A percentile compares a stretch with the other conserved stretches of the same genome.
These are phyloP conservation scores for Petunia axillaris DNA, from an alignment of 257 asterid species.

Conservation along the genomic window DNA sequence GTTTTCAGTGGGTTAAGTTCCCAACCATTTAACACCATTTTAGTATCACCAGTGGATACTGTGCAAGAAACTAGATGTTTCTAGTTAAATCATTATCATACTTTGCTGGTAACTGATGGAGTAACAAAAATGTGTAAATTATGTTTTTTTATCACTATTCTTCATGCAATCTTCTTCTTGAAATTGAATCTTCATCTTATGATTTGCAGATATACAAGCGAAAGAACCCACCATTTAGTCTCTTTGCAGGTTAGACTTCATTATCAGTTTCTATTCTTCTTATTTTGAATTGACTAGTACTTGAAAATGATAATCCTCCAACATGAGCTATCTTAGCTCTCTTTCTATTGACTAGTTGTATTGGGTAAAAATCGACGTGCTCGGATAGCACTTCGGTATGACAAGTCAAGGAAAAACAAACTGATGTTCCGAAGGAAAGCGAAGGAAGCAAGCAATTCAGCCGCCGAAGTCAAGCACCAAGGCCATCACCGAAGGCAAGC, in stretches of 20 bases:
- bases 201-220: slow-evolving; percentile 74
- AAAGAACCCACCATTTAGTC: slow-evolving; percentile 90
- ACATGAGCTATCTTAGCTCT: not conserved
- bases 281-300: too few species aligned
- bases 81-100: not conserved
- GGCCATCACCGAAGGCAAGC: too few species aligned
- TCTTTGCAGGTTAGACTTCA: slow-evolving; percentile 71
- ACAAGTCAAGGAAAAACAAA: too few species aligned
- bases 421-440: too few species aligned
- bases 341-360: not conserved
- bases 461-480: too few species aligned
- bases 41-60: not conserved
- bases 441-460: too few species aligned
- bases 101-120: not conserved
- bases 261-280: not conserved
- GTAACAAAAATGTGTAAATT: not conserved
- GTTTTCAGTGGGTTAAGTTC: not conserved
- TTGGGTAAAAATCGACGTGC: too few species aligned
- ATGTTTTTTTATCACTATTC: not conserved
- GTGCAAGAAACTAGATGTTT: not conserved
- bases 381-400: too few species aligned
- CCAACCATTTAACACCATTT: not conserved
- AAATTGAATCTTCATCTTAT: slow-evolving; percentile 4
- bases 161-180: not conserved
- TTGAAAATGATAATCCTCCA: not conserved